A percentile compares a stretch with the other conserved stretches of the same genome.
Conservation (phyloP, 768 basidiomycete genomes). For the Hemileccinum rubropunctum region DNA sequence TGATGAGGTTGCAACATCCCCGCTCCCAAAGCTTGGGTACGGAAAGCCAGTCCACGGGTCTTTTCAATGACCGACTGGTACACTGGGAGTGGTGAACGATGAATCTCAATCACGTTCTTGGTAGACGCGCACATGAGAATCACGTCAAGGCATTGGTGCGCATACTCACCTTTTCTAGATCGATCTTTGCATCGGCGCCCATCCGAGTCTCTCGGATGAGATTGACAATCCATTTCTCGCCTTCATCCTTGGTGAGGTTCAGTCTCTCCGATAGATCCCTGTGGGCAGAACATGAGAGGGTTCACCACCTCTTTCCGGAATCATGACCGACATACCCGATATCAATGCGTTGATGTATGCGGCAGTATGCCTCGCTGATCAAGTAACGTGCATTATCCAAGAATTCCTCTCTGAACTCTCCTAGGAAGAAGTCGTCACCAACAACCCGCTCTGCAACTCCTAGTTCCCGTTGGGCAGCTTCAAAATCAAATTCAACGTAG, state of each 20-base stretch:
- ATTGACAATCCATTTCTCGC: conserved; percentile 99
- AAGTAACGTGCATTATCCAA: conserved; percentile 95
- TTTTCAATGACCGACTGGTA: conserved; percentile 96
- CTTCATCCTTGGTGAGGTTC: conserved; percentile 91
- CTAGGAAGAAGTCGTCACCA: conserved; percentile 91
- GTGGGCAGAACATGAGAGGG: conserved; percentile 3
- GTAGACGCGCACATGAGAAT: conserved; percentile 11
- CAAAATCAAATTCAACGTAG: conserved; percentile 95
- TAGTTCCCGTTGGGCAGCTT: conserved; percentile 85
- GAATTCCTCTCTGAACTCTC: conserved; percentile 89
- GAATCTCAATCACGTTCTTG: conserved; percentile 95
- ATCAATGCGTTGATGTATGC: conserved; percentile 92
- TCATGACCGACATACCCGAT: conserved; percentile 55
- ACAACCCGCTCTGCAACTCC: conserved; percentile 78
- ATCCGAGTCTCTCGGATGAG: conserved; percentile 96
- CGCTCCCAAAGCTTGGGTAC: conserved; percentile 86
- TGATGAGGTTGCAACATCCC: conserved; percentile 53
- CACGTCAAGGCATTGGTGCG: background rate
- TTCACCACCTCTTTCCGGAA: background rate
- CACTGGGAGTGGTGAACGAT: conserved; percentile 82
- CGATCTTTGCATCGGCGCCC: conserved; percentile 97
- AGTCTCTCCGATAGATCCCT: conserved; percentile 92
- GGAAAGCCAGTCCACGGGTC: conserved; percentile 86
- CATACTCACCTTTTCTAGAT: conserved; percentile 78
- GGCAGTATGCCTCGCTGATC: conserved; percentile 96